Conservation (phyloP, 306 rosid species). For the Castanospermum australe region DNA sequence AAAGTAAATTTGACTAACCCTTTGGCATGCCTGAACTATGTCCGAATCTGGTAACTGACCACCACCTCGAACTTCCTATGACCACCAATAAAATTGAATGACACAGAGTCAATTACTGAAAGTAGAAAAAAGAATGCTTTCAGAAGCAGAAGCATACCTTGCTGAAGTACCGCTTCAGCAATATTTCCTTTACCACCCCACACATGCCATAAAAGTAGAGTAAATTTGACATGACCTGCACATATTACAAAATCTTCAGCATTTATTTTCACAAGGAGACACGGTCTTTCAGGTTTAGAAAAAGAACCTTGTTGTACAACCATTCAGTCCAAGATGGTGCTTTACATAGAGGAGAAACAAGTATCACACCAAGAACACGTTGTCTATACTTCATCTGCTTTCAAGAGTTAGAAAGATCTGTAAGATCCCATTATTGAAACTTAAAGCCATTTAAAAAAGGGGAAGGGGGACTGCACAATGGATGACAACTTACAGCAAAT, state of each 20-base stretch:
- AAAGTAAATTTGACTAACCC: constrained; percentile 53
- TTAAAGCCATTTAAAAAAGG: background rate
- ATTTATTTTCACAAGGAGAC: constrained; percentile 12
- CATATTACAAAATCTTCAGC: constrained; percentile 21
- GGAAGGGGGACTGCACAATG: background rate
- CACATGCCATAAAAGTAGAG: constrained; percentile 93
- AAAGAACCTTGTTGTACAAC: constrained; percentile 80
- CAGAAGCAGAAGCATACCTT: constrained; percentile 55
- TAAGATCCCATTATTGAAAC: constrained; percentile 6
- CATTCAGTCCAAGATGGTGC: constrained; percentile 92
- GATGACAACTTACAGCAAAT: constrained; percentile 67
- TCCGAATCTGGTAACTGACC: constrained; percentile 64
- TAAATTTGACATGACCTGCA: constrained; percentile 74
- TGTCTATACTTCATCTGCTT: constrained; percentile 75
- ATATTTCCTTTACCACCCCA: constrained; percentile 74
- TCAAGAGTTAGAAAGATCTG: constrained; percentile 30
- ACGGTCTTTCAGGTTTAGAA: constrained; percentile 24
- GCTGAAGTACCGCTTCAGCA: constrained; percentile 84
- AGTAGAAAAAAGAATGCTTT: background rate
- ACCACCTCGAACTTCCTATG: constrained; percentile 76
- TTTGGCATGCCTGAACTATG: constrained; percentile 80
- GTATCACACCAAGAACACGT: constrained; percentile 80
- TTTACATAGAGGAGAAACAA: constrained; percentile 79
- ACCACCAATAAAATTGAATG: constrained; percentile 31
- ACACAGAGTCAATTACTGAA: background rate